These are phyloP conservation scores for Metschnikowia similis DNA, from an alignment of 805 yeast species.

Conservation along the genomic window DNA sequence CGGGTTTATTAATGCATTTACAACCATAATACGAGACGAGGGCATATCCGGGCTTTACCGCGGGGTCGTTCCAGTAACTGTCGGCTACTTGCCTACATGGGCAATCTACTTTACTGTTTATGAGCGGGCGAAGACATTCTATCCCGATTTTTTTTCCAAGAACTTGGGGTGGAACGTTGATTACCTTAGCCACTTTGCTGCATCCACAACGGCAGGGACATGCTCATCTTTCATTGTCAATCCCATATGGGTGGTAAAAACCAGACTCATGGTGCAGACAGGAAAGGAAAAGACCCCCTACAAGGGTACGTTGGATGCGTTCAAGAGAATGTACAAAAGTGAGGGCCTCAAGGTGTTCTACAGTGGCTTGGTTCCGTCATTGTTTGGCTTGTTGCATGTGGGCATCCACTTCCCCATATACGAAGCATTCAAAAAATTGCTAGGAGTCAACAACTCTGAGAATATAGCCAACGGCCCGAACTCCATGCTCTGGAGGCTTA, in stretches of 20 bases:
- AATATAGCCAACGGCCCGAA: slow-evolving; percentile 10
- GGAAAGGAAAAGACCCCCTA: slow-evolving; percentile 46
- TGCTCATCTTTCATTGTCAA: slow-evolving; percentile 80
- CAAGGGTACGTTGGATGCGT: slow-evolving; percentile 79
- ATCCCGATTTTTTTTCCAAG: slow-evolving; percentile 39
- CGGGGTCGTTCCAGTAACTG: slow-evolving; percentile 85
- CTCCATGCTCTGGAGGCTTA: slow-evolving; percentile 27
- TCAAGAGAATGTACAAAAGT: slow-evolving; percentile 64
- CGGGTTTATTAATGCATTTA: slow-evolving; percentile 62
- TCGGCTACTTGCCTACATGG: slow-evolving; percentile 98
- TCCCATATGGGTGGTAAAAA: slow-evolving; percentile 97
- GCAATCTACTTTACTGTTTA: slow-evolving; percentile 90
- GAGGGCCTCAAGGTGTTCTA: slow-evolving; percentile 85
- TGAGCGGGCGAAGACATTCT: slow-evolving; percentile 64
- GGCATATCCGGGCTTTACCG: slow-evolving; percentile 81
- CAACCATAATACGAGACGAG: slow-evolving; percentile 67
- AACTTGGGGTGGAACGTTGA: slow-evolving; percentile 22
- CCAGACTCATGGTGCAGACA: slow-evolving; percentile 86
- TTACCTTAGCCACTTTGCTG: slow-evolving; percentile 40
- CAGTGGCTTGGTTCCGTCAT: slow-evolving; percentile 85
- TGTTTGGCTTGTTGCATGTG: slow-evolving; percentile 86
- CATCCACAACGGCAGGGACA: slow-evolving; percentile 87
- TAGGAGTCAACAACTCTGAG: slow-evolving; percentile 11
- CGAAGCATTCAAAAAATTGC: slow-evolving; percentile 60
- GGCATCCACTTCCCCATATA: slow-evolving; percentile 96